Base-by-base conservation (phyloP, 768 basidiomycete genomes). In the Xerocomus spinulosus region DNA sequence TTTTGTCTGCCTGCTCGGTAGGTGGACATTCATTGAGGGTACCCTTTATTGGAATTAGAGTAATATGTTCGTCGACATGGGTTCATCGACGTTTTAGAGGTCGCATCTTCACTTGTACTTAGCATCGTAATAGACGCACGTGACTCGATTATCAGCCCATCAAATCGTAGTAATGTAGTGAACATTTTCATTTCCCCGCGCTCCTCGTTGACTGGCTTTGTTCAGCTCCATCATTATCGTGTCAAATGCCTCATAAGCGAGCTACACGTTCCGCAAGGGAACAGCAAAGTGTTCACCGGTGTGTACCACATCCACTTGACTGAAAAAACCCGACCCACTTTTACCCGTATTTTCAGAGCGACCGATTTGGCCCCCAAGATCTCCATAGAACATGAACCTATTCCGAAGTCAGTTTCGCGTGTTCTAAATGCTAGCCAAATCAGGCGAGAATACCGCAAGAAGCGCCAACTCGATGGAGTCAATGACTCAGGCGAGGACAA, bases 351-450 rank as follows among this genome's bases (percentile, higher is more conserved):
- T 49, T 44, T 4, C 56, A 85, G 82, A 57, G 74, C 74, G 44
- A 52, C 67, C 37, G 74, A 85, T 67, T 61, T 78, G 40, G 71
- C 76, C 5, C 83, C 81, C 15, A 61, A 54, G 50, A 70, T 69
- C 53, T 57, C 68, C 18, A 64, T 70, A 6, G 60, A 80, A 57
- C 69, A 73, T 38, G 88, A 91, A 56, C 68, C 73, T 4, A 73
- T 90, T 17, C 87, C 88, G 9, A 91, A 89, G 67, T 77, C 82
- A 9, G 75, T 76, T 14, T 64, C 76, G 29, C 78, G 87, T 13
- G 74, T 88, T 17, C 63, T 90, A 32, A 79, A 88, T 55, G 83
- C 87, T 2, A 69, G 68, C 18, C 67, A 72, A 49, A 73, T 87
- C 36, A 73, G 83, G 36, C 73, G 77, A 24, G 76, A 80, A 40